phyloP scores from a whole-genome alignment of 2,329 filamentous ascomycete genomes.

The Lasiodiplodia hormozganensis region DNA sequence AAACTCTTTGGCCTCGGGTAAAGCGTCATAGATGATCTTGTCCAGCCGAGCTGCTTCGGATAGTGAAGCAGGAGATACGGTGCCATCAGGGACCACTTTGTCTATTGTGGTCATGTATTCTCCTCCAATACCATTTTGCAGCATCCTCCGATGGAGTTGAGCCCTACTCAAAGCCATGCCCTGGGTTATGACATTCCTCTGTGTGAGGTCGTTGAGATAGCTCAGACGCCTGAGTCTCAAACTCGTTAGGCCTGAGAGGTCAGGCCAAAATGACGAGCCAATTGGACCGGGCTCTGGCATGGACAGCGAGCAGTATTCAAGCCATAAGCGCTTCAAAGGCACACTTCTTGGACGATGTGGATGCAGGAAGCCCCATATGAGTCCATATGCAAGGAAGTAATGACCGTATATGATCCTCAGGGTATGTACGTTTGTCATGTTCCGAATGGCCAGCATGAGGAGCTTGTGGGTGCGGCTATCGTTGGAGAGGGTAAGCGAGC shows the following conservation, averaged over 20 bases:
- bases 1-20: slow-evolving; percentile 38
- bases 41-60: slow-evolving; percentile 1
- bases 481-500: slow-evolving; percentile 47
- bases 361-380: slow-evolving; percentile 51
- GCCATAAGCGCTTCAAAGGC: slow-evolving; percentile 52
- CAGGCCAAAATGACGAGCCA: slow-evolving; percentile 29
- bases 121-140: slow-evolving; percentile 44
- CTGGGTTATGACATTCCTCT: neutral
- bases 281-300: slow-evolving; percentile 33
- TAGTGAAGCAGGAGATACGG: neutral
- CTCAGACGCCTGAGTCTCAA: slow-evolving; percentile 38
- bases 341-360: slow-evolving; percentile 36
- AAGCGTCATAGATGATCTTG: slow-evolving; percentile 34
- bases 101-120: slow-evolving; percentile 39
- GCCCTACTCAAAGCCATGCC: slow-evolving; percentile 16
- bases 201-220: slow-evolving; percentile 15
- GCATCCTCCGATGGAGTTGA: neutral
- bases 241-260: slow-evolving; percentile 47
- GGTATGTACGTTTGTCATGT: slow-evolving; percentile 53
- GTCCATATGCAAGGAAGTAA: slow-evolving; percentile 46
- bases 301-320: slow-evolving; percentile 52
- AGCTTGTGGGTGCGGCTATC: slow-evolving; percentile 51
- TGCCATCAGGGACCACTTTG: slow-evolving; percentile 28
- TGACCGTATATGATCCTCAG: slow-evolving; percentile 55
- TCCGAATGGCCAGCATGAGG: slow-evolving; percentile 45